Evolutionary conservation across 805 yeast genomes (phyloP), one percentile per base, ranked within the genome.

Genomic region (Pichia nanzhaoensis): DNA sequence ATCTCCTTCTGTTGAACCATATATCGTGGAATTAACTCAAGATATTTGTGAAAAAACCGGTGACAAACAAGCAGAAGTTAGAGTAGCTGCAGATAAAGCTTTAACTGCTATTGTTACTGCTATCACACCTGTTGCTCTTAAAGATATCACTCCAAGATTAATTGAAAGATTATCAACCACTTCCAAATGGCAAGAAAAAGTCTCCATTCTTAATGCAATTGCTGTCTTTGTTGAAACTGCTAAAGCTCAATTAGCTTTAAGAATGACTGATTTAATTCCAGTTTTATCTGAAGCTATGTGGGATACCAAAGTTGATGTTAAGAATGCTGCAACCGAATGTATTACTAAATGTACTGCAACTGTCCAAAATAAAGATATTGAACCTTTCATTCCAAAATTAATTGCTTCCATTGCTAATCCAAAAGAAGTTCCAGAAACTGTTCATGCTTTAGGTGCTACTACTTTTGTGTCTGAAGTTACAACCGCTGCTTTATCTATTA

Each of bases 241-340:
- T 61, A 91, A 90, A 73, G 84, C 73, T 61, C 99, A 90, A 79
- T 77, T 93, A 59, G 96, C 99, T 60, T 80, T 93, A 65, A 89
- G 99, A 81, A 93, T 93, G 98, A 96, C 98, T 65, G 98, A 93
- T 79, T 82, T 93, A 70, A 91, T 93, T 64, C 99, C 99, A 71
- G 93, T 84, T 58, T 77, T 93, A 64, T 93, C 99, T 61, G 99
- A 93, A 78, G 88, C 97, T 64, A 93, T 93, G 98, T 93, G 99
- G 99, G 99, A 93, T 75, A 93, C 99, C 74, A 93, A 93, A 83
- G 77, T 79, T 73, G 98, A 93, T 67, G 99, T 93, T 68, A 93
- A 93, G 84, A 79, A 77, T 59, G 95, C 95, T 68, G 98, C 99
- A 55, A 85, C 93, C 60, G 82, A 82, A 63, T 88, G 98, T 71